Percentiles rank a stretch among this genome's conserved stretches.
Evolutionary conservation across 352 stramenopile species (phyloP).

Genomic region (Globisporangium orthogonon): DNA sequence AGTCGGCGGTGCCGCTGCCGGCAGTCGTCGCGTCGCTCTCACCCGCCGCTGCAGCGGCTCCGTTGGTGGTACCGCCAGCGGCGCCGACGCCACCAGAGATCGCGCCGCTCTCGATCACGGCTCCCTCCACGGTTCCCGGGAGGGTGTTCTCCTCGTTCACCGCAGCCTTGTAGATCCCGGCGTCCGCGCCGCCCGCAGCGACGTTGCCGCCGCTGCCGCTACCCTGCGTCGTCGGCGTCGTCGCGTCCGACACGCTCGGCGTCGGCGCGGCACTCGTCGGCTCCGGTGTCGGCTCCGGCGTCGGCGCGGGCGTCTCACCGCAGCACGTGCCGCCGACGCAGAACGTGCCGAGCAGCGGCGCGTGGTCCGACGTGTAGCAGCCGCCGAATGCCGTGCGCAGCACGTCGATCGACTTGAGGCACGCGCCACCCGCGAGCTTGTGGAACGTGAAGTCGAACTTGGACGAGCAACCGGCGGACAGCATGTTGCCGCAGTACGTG

Average conservation of each 20-base stretch:
- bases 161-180: neutral
- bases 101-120: constrained; percentile 1
- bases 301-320: constrained; percentile 14
- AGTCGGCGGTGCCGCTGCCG: neutral
- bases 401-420: constrained; percentile 42
- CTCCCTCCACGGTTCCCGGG: constrained; percentile 3
- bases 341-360: constrained; percentile 45
- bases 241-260: neutral
- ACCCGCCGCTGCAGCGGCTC: neutral
- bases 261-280: constrained; percentile 1
- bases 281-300: constrained; percentile 4
- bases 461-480: constrained; percentile 40
- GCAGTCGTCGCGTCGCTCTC: neutral
- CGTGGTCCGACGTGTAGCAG: constrained; percentile 77
- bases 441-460: constrained; percentile 71
- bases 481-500: constrained; percentile 71
- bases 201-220: neutral
- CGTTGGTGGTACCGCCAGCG: constrained; percentile 13
- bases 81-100: constrained; percentile 6
- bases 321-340: constrained; percentile 60
- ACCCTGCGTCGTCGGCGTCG: neutral
- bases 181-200: neutral
- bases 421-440: constrained; percentile 31
- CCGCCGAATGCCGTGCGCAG: constrained; percentile 53
- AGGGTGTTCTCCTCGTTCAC: constrained; percentile 11